Conservation (phyloP, 2,329 filamentous ascomycete genomes). For the Neofusicoccum ribis region DNA sequence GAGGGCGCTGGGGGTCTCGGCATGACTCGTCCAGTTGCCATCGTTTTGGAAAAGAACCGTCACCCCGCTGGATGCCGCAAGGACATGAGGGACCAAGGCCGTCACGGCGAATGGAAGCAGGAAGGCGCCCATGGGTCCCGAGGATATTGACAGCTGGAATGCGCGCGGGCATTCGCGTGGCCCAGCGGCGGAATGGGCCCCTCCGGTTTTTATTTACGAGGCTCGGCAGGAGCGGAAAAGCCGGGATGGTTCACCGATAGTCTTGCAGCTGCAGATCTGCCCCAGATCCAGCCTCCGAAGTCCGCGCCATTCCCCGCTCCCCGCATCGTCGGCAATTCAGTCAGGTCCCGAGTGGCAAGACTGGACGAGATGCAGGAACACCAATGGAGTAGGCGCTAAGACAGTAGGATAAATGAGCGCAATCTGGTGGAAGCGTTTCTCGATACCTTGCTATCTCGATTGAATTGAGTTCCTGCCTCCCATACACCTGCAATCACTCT, state of each 20-base stretch:
- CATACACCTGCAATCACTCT: not conserved
- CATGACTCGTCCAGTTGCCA: slow-evolving; percentile 14
- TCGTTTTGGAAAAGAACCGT: slow-evolving; percentile 10
- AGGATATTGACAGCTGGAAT: no score
- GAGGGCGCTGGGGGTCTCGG: not conserved
- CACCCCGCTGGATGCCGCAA: not conserved
- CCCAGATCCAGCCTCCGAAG: not conserved
- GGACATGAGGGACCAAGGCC: not conserved
- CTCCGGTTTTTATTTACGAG: not conserved
- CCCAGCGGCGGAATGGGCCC: no score
- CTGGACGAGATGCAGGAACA: no score
- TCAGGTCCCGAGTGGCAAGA: no score
- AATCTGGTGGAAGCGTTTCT: no score
- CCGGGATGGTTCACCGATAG: not conserved
- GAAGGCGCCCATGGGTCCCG: not conserved
- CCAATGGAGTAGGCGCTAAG: no score
- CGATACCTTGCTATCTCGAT: no score
- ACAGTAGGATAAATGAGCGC: no score
- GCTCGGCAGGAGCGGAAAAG: not conserved
- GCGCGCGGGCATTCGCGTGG: no score
- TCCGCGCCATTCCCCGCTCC: not conserved
- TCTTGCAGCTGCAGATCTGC: not conserved
- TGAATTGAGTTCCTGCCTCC: no score
- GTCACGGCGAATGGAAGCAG: not conserved
- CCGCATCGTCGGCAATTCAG: not conserved